Percentiles rank a stretch among this genome's conserved stretches.
Conservation (phyloP, 1,284 basidiomycete species). For the Pseudomicrostroma phylloplanum region DNA sequence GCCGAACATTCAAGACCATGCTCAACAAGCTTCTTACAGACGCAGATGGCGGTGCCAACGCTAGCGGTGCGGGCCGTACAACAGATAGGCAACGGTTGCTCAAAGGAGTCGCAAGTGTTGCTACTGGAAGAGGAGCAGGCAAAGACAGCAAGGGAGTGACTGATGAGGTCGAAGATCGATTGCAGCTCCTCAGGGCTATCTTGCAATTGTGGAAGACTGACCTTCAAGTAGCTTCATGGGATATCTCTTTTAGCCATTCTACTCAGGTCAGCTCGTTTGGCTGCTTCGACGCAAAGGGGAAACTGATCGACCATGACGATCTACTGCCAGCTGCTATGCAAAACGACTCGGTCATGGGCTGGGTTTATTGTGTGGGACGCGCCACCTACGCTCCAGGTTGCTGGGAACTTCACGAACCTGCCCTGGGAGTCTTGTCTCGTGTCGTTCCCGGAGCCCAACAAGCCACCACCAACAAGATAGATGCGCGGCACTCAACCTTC, state of each 20-base stretch:
- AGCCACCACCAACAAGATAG: not conserved
- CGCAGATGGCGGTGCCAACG: not conserved
- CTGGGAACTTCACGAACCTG: constrained; percentile 1
- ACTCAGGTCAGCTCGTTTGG: not conserved
- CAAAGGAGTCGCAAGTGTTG: not conserved
- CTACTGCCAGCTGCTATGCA: constrained; percentile 22
- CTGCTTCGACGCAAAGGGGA: not conserved
- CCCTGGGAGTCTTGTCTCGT: constrained; percentile 3
- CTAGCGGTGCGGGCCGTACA: not conserved
- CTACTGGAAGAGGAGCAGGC: too few relatives aligned
- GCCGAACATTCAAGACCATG: constrained; percentile 29
- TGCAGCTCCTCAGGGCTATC: constrained; percentile 35
- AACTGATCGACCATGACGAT: constrained; percentile 21
- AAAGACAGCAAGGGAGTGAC: constrained; percentile 8
- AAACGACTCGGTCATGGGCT: constrained; percentile 26
- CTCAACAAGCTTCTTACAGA: constrained; percentile 16
- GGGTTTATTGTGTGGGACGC: constrained; percentile 18
- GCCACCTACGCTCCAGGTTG: constrained; percentile 19
- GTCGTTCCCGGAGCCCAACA: not conserved
- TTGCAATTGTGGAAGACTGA: constrained; percentile 37
- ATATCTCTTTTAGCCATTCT: constrained; percentile 18
- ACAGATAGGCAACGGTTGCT: too few relatives aligned
- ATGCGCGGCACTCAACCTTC: constrained; percentile 8
- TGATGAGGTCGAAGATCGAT: constrained; percentile 27
- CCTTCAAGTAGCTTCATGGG: constrained; percentile 22